Percentiles rank a stretch among this genome's conserved stretches.
Evolutionary conservation across 352 stramenopile genomes (phyloP).

Genomic region (Pythium periplocum): DNA sequence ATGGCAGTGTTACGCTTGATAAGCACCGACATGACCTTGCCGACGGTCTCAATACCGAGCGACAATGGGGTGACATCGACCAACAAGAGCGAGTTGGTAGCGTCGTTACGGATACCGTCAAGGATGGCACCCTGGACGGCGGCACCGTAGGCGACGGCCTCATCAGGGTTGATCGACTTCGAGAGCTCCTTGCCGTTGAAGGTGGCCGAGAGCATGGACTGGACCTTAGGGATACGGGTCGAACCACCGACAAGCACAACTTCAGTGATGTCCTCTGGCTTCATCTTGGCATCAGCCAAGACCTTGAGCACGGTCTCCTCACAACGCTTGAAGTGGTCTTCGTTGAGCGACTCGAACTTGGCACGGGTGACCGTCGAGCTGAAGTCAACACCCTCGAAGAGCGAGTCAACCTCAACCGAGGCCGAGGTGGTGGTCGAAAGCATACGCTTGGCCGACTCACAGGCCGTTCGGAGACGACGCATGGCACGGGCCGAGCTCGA

Average conservation of each 20-base stretch:
- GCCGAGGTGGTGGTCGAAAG: conserved; percentile 86
- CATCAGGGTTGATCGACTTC: conserved; percentile 55
- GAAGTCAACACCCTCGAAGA: conserved; percentile 92
- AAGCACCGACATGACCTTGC: conserved; percentile 72
- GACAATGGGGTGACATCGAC: conserved; percentile 79
- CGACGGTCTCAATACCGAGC: conserved; percentile 69
- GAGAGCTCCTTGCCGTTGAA: conserved; percentile 34
- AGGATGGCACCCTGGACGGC: conserved; percentile 39
- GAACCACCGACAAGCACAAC: conserved; percentile 36
- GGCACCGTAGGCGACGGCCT: conserved; percentile 60
- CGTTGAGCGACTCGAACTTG: conserved; percentile 82
- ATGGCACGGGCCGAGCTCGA: conserved; percentile 88
- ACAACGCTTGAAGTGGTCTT: conserved; percentile 58
- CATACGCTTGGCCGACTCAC: conserved; percentile 96
- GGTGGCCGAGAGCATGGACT: conserved; percentile 24
- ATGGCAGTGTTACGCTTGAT: conserved; percentile 80
- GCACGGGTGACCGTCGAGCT: conserved; percentile 87
- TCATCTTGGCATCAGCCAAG: conserved; percentile 35
- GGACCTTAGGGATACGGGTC: conserved; percentile 38
- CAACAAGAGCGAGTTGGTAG: conserved; percentile 64
- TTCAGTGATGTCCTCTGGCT: conserved; percentile 29
- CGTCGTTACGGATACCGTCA: conserved; percentile 30
- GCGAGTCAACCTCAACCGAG: conserved; percentile 89
- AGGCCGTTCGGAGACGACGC: conserved; percentile 93
- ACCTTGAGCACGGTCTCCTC: conserved; percentile 59